Base-by-base conservation (phyloP, 2,329 filamentous ascomycete genomes). In the Diaporthe amygdali region DNA sequence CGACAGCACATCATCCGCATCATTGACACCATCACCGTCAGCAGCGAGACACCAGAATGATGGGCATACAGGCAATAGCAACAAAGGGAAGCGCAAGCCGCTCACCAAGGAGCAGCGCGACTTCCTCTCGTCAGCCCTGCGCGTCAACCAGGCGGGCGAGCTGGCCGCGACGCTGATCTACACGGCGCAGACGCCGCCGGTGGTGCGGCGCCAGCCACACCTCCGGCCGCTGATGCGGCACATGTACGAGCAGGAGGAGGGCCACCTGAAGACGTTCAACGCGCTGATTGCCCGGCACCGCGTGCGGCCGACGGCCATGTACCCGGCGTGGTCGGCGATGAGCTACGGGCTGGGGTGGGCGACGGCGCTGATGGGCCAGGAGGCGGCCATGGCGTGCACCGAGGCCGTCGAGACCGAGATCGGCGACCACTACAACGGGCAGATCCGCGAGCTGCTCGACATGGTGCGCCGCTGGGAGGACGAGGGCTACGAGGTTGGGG, bases 321-420 rank as follows among this genome's bases (percentile, higher is more conserved):
- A 97, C 78, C 96, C 96, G 0, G 74, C 98, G 2, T 99, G 96
- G 96, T 90, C 92, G 52, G 86, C 91, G 9, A 90, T 95, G 14
- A 94, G 96, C 1, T 92, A 93, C 0, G 90, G 92, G 0, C 83
- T 99, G 9, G 96, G 96, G 22, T 98, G 96, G 95, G 88, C 90
- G 5, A 99, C 96, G 0, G 96, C 93, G 0, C 83, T 96, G 51
- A 88, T 99, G 87, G 95, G 96, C 0, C 90, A 94, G 61, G 95
- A 98, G 83, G 95, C 96, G 2, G 96, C 96, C 44, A 99, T 99
- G 96, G 96, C 96, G 15, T 99, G 96, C 80, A 98, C 96, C 0
- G 96, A 99, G 83, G 96, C 96, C 1, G 96, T 99, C 1, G 96
- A 99, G 86, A 99, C 96, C 8, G 96, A 98, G 85, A 99, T 99